Evolutionary conservation across 2,329 filamentous ascomycete species (phyloP).

Genomic region (Dothideomycetes sp.): DNA sequence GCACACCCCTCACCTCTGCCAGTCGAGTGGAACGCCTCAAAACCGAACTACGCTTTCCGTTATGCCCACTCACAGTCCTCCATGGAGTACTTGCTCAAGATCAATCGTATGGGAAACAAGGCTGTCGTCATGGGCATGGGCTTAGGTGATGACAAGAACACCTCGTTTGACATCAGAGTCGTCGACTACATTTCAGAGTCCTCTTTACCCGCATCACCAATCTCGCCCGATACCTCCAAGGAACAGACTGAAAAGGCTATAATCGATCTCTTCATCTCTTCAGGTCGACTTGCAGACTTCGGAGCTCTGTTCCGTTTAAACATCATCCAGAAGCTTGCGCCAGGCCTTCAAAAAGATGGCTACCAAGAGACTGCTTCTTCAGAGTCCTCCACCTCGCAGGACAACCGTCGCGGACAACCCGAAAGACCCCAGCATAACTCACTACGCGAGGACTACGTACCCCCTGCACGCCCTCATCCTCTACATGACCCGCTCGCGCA

Average conservation of each 20-base stretch:
- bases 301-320: conserved; percentile 62
- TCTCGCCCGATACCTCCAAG: conserved; percentile 23
- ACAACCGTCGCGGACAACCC: conserved; percentile 12
- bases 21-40: conserved; percentile 66
- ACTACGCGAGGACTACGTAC: conserved; percentile 41
- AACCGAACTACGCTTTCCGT: conserved; percentile 64
- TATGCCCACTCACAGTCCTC: conserved; percentile 80
- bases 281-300: conserved; percentile 55
- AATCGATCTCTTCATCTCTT: conserved; percentile 61
- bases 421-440: conserved; percentile 32
- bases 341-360: conserved; percentile 64
- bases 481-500: conserved; percentile 48
- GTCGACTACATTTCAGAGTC: conserved; percentile 64
- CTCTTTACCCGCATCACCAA: conserved; percentile 37
- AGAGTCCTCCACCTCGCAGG: conserved; percentile 11
- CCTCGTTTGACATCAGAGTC: conserved; percentile 61
- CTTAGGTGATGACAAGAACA: conserved; percentile 69
- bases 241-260: conserved; percentile 31
- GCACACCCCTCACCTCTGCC: conserved; percentile 41
- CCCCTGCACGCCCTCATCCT: conserved; percentile 58
- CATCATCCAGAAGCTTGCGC: conserved; percentile 75
- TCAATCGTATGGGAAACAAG: conserved; percentile 72
- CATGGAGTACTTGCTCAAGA: conserved; percentile 70
- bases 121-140: conserved; percentile 74
- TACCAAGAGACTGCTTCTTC: conserved; percentile 49